Base-by-base conservation (phyloP, 768 basidiomycete species). In the Lactarius hatsudake region DNA sequence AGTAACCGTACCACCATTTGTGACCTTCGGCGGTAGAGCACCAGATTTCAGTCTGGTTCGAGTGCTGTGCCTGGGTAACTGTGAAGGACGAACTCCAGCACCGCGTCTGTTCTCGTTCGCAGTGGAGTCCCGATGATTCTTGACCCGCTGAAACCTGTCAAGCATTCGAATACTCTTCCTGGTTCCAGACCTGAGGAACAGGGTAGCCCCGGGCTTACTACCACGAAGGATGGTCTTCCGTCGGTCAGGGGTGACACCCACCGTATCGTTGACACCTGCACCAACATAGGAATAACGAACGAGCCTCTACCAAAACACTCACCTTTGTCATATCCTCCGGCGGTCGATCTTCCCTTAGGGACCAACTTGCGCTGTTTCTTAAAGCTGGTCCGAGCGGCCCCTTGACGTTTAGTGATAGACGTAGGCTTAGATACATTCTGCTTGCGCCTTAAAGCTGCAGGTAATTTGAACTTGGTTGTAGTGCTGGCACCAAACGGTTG, bases 311-410 rank as follows among this genome's bases (percentile, higher is more conserved):
- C 6, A 6, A 40, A 15, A 20, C 48, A 59, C 61, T 62, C 23
- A 58, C 61, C 61, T 45, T 42, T 18, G 60, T 45, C 1, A 23
- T 2, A 48, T 57, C 43, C 30, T 28, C 32, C 5, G 28, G 43
- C 12, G n/a, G 26, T 5, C 0, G 34, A 17, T 63, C 57, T 32
- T 10, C 3, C 54, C 30, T 67, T 67, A 17, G 18, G 23, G 9
- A 12, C 13, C 17, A 34, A 51, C 30, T 23, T 42, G 38, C 38
- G 36, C 56, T 63, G 59, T 53, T 55, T 60, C 61, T 67, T 67
- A 15, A 59, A 43, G 10, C 17, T 23, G 48, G 38, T 30, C 32
- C 12, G 56, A 23, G 38, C 48, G 18, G 28, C 30, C n/a, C 10
- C n/a, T 23, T 5, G 38, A 28, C 56, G 61, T 40, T 62, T 62